phyloP scores from a whole-genome alignment of 78 protist species.

The Acrasis kona region DNA sequence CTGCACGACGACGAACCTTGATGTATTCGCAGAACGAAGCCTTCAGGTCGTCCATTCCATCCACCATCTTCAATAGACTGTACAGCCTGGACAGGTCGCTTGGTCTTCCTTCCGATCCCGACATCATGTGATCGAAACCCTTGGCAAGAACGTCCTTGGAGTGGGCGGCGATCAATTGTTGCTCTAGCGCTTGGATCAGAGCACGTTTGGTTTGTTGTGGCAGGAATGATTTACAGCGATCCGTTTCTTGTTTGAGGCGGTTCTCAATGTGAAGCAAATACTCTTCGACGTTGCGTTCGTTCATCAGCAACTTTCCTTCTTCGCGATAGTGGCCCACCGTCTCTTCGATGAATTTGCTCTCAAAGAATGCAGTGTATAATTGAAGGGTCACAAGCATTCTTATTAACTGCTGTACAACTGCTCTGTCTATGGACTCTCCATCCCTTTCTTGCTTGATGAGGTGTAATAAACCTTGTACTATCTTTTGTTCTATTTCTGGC shows the following conservation, averaged over 20 bases:
- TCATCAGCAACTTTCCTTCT: not conserved
- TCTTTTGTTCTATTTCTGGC: slow-evolving; percentile 21
- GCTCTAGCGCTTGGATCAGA: slow-evolving; percentile 21
- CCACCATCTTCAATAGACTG: slow-evolving; percentile 11
- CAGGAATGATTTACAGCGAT: slow-evolving; percentile 40
- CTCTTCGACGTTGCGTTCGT: slow-evolving; percentile 21
- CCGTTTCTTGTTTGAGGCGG: slow-evolving; percentile 47
- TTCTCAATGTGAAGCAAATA: slow-evolving; percentile 50
- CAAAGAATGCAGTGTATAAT: slow-evolving; percentile 16
- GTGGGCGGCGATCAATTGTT: slow-evolving; percentile 43
- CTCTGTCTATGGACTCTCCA: slow-evolving; percentile 3
- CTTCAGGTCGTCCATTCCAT: slow-evolving; percentile 5
- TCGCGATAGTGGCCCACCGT: not conserved
- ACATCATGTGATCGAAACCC: slow-evolving; percentile 26
- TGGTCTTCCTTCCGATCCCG: not conserved
- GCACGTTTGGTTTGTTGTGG: slow-evolving; percentile 9
- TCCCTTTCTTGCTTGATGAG: slow-evolving; percentile 50
- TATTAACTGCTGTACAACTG: not conserved
- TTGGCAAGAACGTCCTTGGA: not conserved
- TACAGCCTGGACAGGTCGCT: not conserved
- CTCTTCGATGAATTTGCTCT: not conserved
- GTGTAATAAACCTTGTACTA: slow-evolving; percentile 24
- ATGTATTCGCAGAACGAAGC: slow-evolving; percentile 23
- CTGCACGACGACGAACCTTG: not conserved
- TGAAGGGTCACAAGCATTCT: slow-evolving; percentile 36